Conservation (phyloP, 139 green algal genomes). For the Astrephomene gubernaculifera region DNA sequence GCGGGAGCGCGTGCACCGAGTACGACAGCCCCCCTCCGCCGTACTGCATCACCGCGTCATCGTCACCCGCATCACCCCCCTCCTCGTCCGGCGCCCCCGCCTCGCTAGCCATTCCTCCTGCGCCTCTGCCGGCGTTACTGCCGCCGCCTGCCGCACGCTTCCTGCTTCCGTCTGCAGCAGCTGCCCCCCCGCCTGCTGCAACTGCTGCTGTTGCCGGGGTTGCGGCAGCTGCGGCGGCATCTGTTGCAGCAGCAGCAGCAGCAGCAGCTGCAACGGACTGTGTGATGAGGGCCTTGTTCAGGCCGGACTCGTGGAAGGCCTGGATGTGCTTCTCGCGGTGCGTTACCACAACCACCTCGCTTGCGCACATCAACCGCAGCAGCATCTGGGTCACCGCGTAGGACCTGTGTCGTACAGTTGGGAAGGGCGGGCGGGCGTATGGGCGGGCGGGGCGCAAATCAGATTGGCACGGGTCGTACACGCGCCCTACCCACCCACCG, state of each 20-base stretch:
- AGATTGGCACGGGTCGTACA: no score
- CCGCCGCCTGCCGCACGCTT: background rate
- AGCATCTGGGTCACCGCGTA: slow-evolving; percentile 18
- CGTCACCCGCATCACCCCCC: no score
- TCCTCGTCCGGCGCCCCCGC: no score
- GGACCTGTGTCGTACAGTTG: slow-evolving; percentile 19
- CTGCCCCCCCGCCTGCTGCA: no score
- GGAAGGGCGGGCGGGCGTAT: background rate
- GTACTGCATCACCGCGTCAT: background rate
- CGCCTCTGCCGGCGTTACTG: background rate
- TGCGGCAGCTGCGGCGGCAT: background rate
- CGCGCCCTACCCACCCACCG: no score
- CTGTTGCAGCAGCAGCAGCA: no score
- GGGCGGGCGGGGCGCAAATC: no score
- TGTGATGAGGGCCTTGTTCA: background rate
- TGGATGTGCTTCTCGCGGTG: background rate
- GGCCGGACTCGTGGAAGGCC: background rate
- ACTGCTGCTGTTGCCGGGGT: no score
- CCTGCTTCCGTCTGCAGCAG: background rate
- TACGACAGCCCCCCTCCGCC: background rate
- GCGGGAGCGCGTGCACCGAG: background rate
- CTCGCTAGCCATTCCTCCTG: no score
- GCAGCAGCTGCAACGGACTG: background rate
- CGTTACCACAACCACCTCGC: slow-evolving; percentile 5
- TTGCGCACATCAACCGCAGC: slow-evolving; percentile 5